phyloP scores from a whole-genome alignment of 805 yeast genomes.

The Kuraishia molischiana region DNA sequence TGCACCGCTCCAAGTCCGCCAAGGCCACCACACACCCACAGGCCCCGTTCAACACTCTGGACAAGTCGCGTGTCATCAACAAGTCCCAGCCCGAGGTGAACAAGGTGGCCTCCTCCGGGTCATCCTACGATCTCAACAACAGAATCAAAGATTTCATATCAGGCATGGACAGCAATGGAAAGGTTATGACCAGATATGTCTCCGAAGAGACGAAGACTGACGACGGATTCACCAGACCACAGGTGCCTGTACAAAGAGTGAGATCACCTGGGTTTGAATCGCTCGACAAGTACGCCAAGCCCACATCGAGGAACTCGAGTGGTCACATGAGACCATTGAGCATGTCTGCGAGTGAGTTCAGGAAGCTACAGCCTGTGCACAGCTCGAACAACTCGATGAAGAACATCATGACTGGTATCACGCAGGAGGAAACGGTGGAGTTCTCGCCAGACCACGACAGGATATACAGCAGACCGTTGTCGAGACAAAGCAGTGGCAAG shows the following conservation, averaged over 20 bases:
- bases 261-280: conserved; percentile 4
- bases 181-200: conserved; percentile 3
- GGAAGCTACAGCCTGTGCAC: conserved; percentile 6
- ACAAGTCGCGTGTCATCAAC: neutral
- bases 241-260: conserved; percentile 2
- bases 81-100: conserved; percentile 1
- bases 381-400: conserved; percentile 9
- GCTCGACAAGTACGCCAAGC: neutral
- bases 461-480: conserved; percentile 23
- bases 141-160: conserved; percentile 6
- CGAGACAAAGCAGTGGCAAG: conserved; percentile 23
- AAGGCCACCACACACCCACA: neutral
- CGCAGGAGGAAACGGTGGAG: conserved; percentile 21
- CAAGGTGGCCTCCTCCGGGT: conserved; percentile 1
- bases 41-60: neutral
- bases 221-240: conserved; percentile 4
- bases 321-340: conserved; percentile 20
- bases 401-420: conserved; percentile 18
- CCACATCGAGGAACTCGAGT: neutral
- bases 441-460: conserved; percentile 18
- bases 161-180: conserved; percentile 5
- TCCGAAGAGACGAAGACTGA: conserved; percentile 1
- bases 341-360: conserved; percentile 21
- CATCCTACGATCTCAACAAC: conserved; percentile 6
- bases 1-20: neutral